These are phyloP conservation scores for Furculomyces boomerangus DNA, from an alignment of 371 early-diverging fungal species.

Conservation along the genomic window DNA sequence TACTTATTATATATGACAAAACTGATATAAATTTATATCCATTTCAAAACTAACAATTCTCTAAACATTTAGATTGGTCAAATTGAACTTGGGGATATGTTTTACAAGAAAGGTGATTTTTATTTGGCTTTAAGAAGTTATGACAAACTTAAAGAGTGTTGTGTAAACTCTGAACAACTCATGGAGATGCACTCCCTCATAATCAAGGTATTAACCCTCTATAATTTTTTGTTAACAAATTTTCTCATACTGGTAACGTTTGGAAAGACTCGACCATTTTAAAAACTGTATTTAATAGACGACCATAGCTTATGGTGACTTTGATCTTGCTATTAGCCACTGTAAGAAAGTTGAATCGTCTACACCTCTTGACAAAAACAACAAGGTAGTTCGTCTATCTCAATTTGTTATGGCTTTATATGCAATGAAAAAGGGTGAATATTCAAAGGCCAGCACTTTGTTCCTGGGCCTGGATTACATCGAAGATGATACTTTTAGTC, in stretches of 20 bases:
- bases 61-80: background rate
- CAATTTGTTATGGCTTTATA: background rate
- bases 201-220: background rate
- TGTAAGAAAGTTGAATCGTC: background rate
- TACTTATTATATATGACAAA: background rate
- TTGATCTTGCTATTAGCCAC: background rate
- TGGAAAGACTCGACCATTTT: background rate
- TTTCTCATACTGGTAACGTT: background rate
- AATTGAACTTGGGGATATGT: background rate
- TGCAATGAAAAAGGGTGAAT: background rate
- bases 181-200: background rate
- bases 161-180: background rate
- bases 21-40: background rate
- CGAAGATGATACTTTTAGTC: background rate
- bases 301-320: background rate
- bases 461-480: background rate
- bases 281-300: background rate
- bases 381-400: background rate
- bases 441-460: background rate
- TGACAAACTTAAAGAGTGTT: background rate
- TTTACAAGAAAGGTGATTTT: background rate
- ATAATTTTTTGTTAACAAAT: background rate
- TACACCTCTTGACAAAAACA: background rate
- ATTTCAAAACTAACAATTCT: background rate
- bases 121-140: background rate